phyloP scores from a whole-genome alignment of 2,329 filamentous ascomycete species.

The Microascus cirrosus region DNA sequence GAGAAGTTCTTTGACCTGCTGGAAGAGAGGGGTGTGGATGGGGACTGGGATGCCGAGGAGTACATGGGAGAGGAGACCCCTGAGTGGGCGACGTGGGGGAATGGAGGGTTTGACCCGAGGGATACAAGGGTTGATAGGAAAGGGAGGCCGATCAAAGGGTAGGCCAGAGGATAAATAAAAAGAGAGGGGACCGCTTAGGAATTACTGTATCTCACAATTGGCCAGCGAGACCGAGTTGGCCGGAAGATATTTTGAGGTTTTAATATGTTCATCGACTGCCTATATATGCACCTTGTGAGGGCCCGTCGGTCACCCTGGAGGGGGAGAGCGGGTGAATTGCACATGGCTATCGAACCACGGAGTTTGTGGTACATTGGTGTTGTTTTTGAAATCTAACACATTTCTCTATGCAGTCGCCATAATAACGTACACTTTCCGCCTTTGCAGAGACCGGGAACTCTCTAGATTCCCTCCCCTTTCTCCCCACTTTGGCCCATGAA shows the following conservation, averaged over 20 bases:
- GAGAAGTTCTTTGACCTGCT: conserved; percentile 64
- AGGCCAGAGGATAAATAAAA: not conserved
- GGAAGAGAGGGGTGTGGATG: conserved; percentile 46
- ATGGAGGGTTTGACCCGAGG: conserved; percentile 85
- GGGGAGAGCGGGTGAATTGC: not conserved
- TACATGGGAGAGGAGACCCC: conserved; percentile 72
- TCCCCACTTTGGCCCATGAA: not conserved
- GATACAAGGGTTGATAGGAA: conserved; percentile 83
- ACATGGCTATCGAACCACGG: not conserved
- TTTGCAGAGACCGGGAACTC: not conserved
- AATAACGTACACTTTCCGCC: not conserved
- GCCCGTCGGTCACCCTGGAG: not conserved
- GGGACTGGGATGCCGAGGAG: conserved; percentile 49
- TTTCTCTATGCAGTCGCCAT: not conserved
- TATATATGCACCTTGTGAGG: too few relatives aligned
- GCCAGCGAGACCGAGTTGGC: too few relatives aligned
- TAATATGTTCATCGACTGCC: too few relatives aligned
- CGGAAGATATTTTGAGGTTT: too few relatives aligned
- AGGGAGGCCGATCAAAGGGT: conserved; percentile 50
- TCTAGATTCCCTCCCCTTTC: not conserved
- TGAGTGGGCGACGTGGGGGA: conserved; percentile 91
- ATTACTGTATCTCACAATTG: too few relatives aligned
- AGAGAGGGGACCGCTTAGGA: too few relatives aligned
- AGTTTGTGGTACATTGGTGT: not conserved
- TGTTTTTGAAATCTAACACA: not conserved